Conservation (phyloP, 768 basidiomycete species). For the Strobilomyces dryophilus region DNA sequence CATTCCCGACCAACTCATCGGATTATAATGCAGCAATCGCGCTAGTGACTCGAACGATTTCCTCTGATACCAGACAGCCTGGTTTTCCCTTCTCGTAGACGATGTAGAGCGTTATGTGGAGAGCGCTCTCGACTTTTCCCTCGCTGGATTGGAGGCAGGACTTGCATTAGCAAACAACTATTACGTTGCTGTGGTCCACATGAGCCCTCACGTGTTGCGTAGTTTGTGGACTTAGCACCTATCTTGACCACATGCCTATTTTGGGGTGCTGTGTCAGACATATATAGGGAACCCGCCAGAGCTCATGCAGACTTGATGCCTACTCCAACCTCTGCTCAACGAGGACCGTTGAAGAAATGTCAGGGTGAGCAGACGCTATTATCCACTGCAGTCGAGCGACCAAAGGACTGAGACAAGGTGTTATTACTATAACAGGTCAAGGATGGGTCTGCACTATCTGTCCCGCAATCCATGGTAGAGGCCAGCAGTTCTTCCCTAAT, state of each 20-base stretch:
- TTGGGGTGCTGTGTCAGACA: constrained; percentile 15
- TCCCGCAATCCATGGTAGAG: constrained; percentile 14
- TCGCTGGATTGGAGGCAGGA: constrained; percentile 51
- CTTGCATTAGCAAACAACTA: background rate
- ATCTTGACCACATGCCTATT: constrained; percentile 1
- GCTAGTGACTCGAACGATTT: constrained; percentile 49
- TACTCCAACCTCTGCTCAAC: constrained; percentile 19
- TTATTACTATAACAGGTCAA: constrained; percentile 21
- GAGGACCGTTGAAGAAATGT: constrained; percentile 16
- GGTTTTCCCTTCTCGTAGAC: constrained; percentile 73
- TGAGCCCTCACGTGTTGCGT: background rate
- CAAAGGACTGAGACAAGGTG: background rate
- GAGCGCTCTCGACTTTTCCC: constrained; percentile 61
- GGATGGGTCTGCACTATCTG: constrained; percentile 35
- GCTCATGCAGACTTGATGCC: constrained; percentile 18
- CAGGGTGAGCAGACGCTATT: constrained; percentile 13
- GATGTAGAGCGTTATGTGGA: constrained; percentile 83
- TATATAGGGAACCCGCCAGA: constrained; percentile 12
- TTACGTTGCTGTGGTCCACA: background rate
- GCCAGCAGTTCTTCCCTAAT: constrained; percentile 21
- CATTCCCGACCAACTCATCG: constrained; percentile 71
- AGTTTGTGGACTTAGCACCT: constrained; percentile 7
- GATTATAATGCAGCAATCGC: constrained; percentile 56
- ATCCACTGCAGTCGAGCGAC: background rate
- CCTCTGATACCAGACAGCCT: constrained; percentile 38